Evolutionary conservation across 2,329 filamentous ascomycete genomes (phyloP).

Genomic region (Geosmithia flava): DNA sequence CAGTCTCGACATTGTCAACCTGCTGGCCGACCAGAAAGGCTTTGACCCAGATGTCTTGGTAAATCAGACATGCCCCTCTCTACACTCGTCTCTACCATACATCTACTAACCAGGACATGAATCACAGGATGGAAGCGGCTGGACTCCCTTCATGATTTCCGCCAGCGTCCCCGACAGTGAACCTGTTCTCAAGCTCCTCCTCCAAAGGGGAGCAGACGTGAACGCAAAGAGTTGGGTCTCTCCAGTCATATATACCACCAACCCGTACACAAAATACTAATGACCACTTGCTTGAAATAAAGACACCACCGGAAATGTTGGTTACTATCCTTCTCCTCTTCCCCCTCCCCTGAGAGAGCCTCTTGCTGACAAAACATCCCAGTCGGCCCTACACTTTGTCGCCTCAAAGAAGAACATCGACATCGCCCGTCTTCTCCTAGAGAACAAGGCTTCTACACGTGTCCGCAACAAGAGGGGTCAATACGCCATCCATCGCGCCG

Average conservation of each 20-base stretch:
- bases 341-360: neutral
- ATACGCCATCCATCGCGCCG: conserved; percentile 80
- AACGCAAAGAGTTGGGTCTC: conserved; percentile 54
- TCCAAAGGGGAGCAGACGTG: conserved; percentile 58
- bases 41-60: conserved; percentile 82
- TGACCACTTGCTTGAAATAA: neutral
- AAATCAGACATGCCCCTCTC: neutral
- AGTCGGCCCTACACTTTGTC: conserved; percentile 86
- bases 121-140: conserved; percentile 60
- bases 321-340: neutral
- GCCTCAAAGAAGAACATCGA: conserved; percentile 84
- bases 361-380: conserved; percentile 1
- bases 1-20: conserved; percentile 57
- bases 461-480: conserved; percentile 82
- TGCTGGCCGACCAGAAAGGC: conserved; percentile 55
- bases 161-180: conserved; percentile 63
- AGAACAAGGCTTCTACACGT: conserved; percentile 63
- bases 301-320: conserved; percentile 56
- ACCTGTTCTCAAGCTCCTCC: conserved; percentile 52
- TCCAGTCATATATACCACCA: neutral
- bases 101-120: neutral
- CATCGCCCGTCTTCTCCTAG: conserved; percentile 64
- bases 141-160: conserved; percentile 78
- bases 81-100: neutral
- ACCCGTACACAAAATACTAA: neutral